phyloP scores from a whole-genome alignment of 2,329 filamentous ascomycete species.

The Amylocarpus encephaloides region DNA sequence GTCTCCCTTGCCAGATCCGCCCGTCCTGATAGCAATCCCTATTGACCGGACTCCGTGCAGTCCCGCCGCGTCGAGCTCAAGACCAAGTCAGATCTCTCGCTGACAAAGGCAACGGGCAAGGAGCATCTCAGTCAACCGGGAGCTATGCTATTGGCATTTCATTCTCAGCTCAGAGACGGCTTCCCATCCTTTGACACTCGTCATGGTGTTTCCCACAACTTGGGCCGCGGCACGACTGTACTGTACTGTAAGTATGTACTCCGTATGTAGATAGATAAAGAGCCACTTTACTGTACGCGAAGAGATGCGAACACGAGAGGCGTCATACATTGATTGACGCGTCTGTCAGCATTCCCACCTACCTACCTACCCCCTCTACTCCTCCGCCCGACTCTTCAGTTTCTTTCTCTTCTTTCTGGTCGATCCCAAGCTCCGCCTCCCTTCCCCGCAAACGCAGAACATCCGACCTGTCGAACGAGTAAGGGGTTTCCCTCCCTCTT shows the following conservation, averaged over 20 bases:
- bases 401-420: background rate
- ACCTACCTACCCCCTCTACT: background rate
- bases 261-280: too few relatives aligned
- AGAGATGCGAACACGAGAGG: too few relatives aligned
- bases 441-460: slow-evolving; percentile 3
- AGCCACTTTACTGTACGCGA: too few relatives aligned
- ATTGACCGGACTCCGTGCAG: background rate
- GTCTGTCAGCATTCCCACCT: background rate
- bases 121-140: background rate
- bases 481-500: background rate
- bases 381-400: background rate
- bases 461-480: slow-evolving; percentile 6
- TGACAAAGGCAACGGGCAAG: background rate
- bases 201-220: too few relatives aligned
- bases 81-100: slow-evolving; percentile 1
- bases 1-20: background rate
- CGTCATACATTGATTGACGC: background rate
- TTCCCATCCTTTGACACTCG: too few relatives aligned
- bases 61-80: background rate
- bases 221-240: too few relatives aligned
- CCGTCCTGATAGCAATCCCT: background rate
- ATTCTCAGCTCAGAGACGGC: too few relatives aligned
- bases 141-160: too few relatives aligned
- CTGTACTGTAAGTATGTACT: too few relatives aligned
- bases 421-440: background rate